phyloP scores from a whole-genome alignment of 2,329 filamentous ascomycete species.

The Drechslerella coelobrocha region DNA sequence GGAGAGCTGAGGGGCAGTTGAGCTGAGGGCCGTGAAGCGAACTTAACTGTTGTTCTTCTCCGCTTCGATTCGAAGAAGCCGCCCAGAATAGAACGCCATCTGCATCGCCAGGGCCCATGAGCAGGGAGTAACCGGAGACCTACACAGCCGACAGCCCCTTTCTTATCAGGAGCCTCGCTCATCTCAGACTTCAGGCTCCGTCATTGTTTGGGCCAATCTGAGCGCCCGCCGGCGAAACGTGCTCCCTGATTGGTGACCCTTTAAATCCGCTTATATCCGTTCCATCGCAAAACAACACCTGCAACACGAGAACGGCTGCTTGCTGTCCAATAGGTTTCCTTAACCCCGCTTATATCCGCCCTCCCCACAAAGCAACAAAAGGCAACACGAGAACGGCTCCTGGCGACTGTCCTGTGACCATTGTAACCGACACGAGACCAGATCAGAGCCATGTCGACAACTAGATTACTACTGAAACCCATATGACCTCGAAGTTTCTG shows the following conservation, averaged over 20 bases:
- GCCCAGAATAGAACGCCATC: neutral
- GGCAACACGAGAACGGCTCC: no score
- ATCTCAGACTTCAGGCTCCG: slow-evolving; percentile 16
- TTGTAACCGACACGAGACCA: no score
- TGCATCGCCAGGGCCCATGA: no score
- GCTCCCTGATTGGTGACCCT: slow-evolving; percentile 28
- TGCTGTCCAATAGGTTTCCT: neutral
- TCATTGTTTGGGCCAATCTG: slow-evolving; percentile 44
- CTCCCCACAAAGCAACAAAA: no score
- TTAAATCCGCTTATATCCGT: slow-evolving; percentile 11
- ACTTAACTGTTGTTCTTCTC: no score
- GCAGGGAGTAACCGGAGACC: neutral
- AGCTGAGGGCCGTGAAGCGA: no score
- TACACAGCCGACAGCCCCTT: neutral
- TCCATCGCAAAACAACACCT: slow-evolving; percentile 12
- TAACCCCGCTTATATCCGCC: neutral
- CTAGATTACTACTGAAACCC: no score
- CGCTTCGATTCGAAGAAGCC: no score
- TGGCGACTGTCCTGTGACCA: no score
- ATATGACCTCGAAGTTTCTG: no score
- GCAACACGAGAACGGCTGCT: slow-evolving; percentile 8
- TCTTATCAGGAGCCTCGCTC: neutral
- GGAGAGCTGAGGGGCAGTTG: no score
- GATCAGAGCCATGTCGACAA: no score
- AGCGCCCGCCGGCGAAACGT: slow-evolving; percentile 29